Conservation (phyloP, 805 yeast genomes). For the Candida chilensis region DNA sequence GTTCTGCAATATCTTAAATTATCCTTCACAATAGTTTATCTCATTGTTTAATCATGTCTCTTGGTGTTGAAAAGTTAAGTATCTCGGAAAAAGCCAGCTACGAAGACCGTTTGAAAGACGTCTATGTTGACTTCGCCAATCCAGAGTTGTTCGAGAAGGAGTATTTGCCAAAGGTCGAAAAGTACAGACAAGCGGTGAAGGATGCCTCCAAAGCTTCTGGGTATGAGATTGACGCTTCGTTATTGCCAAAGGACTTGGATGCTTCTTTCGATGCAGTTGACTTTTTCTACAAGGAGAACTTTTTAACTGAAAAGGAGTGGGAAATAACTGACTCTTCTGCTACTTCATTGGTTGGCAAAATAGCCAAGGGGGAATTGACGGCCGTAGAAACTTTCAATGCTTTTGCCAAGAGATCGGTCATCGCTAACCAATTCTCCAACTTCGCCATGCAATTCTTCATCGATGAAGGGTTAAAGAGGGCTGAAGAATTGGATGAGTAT, state of each 20-base stretch:
- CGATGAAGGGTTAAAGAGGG: slow-evolving; percentile 38
- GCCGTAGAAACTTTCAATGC: slow-evolving; percentile 36
- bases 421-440: slow-evolving; percentile 40
- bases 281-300: slow-evolving; percentile 14
- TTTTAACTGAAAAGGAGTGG: slow-evolving; percentile 22
- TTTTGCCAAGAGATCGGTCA: slow-evolving; percentile 35
- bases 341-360: slow-evolving; percentile 15
- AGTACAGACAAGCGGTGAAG: slow-evolving; percentile 10
- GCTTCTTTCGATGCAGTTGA: slow-evolving; percentile 12
- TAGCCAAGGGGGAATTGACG: slow-evolving; percentile 26
- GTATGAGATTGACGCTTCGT: slow-evolving; percentile 15
- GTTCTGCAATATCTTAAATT: too few species aligned
- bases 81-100: too few species aligned
- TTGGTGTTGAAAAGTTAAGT: too few species aligned
- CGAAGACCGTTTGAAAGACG: too few species aligned
- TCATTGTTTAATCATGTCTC: too few species aligned
- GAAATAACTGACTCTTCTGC: slow-evolving; percentile 33
- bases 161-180: slow-evolving; percentile 23
- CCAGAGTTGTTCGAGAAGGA: slow-evolving; percentile 13
- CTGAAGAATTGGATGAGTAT: slow-evolving; percentile 21
- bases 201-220: slow-evolving; percentile 6
- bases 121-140: too few species aligned
- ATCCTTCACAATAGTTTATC: too few species aligned
- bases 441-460: slow-evolving; percentile 37
- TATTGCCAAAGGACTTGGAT: slow-evolving; percentile 10